Conservation (phyloP, 2,329 filamentous ascomycete genomes). For the Pseudocercospora eumusae region DNA sequence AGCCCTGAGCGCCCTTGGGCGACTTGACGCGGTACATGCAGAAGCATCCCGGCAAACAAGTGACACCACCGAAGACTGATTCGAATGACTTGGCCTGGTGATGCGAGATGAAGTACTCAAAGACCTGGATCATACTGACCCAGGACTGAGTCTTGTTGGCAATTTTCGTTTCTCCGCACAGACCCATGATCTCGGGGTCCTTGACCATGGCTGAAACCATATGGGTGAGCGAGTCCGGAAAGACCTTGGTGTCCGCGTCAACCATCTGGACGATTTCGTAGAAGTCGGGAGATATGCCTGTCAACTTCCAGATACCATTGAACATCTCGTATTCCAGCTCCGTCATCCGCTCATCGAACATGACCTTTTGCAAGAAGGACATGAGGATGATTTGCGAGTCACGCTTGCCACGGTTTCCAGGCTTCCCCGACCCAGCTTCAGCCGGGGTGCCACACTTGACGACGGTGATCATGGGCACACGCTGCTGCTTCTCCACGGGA, state of each 20-base stretch:
- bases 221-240: constrained; percentile 96
- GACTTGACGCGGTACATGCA: constrained; percentile 99
- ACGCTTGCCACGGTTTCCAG: constrained; percentile 96
- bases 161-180: constrained; percentile 99
- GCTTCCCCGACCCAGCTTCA: constrained; percentile 77
- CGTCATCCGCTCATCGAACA: constrained; percentile 99
- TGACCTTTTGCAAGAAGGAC: constrained; percentile 99
- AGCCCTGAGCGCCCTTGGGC: constrained; percentile 96
- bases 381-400: constrained; percentile 99
- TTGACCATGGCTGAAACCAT: constrained; percentile 99
- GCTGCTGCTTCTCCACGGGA: constrained; percentile 83
- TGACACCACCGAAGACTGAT: constrained; percentile 97
- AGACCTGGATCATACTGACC: constrained; percentile 98
- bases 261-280: constrained; percentile 99
- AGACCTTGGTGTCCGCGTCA: constrained; percentile 98
- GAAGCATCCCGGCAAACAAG: constrained; percentile 97
- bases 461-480: constrained; percentile 94
- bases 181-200: constrained; percentile 97
- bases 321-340: constrained; percentile 99
- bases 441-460: constrained; percentile 95
- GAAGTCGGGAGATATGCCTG: constrained; percentile 95
- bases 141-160: constrained; percentile 94
- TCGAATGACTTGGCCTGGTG: constrained; percentile 97
- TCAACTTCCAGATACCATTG: constrained; percentile 98
- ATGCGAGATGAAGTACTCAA: constrained; percentile 99